Evolutionary conservation across 441 rosid genomes (phyloP), one percentile per base, ranked within the genome.

Genomic region (Syzygium syzygioides): DNA sequence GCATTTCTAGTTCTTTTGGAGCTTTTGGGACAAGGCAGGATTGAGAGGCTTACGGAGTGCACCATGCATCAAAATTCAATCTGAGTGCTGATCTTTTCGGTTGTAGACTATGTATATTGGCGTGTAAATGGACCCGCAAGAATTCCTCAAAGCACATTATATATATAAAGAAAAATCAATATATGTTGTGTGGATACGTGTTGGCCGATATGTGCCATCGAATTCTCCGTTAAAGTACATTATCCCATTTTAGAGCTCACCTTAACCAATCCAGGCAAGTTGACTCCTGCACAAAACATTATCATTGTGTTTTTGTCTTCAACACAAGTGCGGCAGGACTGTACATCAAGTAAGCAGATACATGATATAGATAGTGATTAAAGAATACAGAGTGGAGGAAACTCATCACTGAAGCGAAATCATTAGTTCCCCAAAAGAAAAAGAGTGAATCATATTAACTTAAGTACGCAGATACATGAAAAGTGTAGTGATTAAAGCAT

Each of bases 41-140:
- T 87, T 68, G 53, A 52, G 52, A n/a, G 64, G 52, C 50, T 87
- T 53, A 87, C 90, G 87, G 87, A 90, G 87, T 89, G 83, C 52
- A 76, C 86, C 84, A 64, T 89, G 93, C 92, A 87, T 90, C 41
- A 79, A 90, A 90, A 91, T 91, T 88, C 34, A 88, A 89, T 88
- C 86, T 90, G 83, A 87, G 88, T 88, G 87, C 87, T 85, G 90
- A 92, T 89, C 87, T 85, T 90, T 91, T 92, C 83, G 91, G 92
- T 86, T 91, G 92, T 92, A 93, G 90, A 93, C 85, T 89, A 90
- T 91, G 95, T 92, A 92, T 88, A 93, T 93, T 87, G 90, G 90
- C 90, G 90, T 90, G 85, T 92, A 93, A 89, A 92, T 88, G 93
- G 93, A 92, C 92, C 92, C 79, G 86, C 86, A 90, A 90, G 85